Percentiles rank a stretch among this genome's conserved stretches.
These are phyloP conservation scores for Eragrostis tef DNA, from an alignment of 202 grass and related monocot species.

Conservation along the genomic window DNA sequence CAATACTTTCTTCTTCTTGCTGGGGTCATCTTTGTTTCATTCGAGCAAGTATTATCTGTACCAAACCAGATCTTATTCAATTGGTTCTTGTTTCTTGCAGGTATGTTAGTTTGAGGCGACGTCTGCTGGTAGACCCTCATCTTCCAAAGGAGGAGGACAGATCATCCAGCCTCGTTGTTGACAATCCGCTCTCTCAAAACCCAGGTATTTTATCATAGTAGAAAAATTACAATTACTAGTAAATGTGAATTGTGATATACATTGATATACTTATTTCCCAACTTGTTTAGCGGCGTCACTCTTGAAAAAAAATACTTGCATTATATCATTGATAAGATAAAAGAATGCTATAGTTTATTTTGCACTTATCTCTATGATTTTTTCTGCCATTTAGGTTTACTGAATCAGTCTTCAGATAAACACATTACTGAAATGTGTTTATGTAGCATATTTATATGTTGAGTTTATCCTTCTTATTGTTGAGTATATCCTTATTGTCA, in stretches of 20 bases:
- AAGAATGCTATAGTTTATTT: neutral
- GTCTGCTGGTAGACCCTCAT: conserved; percentile 77
- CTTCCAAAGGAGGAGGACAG: conserved; percentile 63
- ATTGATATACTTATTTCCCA: neutral
- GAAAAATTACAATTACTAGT: conserved; percentile 24
- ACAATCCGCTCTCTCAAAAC: conserved; percentile 95
- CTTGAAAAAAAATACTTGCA: conserved; percentile 34
- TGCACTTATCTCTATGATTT: conserved; percentile 27
- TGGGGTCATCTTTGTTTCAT: neutral
- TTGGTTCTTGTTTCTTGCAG: conserved; percentile 51
- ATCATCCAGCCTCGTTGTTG: conserved; percentile 67
- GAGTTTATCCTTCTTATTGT: neutral
- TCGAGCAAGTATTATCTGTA: conserved; percentile 15
- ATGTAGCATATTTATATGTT: neutral
- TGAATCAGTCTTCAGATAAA: conserved; percentile 14
- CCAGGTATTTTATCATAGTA: conserved; percentile 65
- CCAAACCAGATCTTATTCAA: conserved; percentile 14
- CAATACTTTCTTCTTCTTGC: neutral
- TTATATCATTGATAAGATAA: conserved; percentile 23
- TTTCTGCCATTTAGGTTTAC: neutral
- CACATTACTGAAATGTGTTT: neutral
- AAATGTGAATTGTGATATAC: neutral
- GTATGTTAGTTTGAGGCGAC: conserved; percentile 79
- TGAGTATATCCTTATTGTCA: neutral
- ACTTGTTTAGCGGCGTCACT: neutral